Evolutionary conservation across 2,329 filamentous ascomycete species (phyloP).

Genomic region (Nectriaceae sp.): DNA sequence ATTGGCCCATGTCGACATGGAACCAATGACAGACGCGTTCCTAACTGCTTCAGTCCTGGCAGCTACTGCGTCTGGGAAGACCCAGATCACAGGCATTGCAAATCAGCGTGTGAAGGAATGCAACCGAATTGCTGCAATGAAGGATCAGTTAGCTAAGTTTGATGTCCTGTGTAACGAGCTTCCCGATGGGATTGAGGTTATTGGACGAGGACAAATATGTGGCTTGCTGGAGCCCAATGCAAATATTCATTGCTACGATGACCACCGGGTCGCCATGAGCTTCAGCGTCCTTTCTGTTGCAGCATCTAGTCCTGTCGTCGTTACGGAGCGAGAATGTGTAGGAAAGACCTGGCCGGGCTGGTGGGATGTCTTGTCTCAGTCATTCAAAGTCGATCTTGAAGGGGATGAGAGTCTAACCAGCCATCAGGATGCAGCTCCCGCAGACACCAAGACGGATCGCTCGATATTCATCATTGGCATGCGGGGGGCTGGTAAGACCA

Average conservation of each 20-base stretch:
- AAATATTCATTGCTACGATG: conserved; percentile 90
- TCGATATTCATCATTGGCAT: conserved; percentile 96
- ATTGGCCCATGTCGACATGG: conserved; percentile 89
- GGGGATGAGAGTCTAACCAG: conserved; percentile 63
- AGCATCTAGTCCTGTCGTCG: conserved; percentile 69
- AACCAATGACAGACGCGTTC: conserved; percentile 99
- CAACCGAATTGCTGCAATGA: conserved; percentile 95
- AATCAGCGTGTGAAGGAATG: conserved; percentile 99
- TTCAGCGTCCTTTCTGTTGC: conserved; percentile 85
- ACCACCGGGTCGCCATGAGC: conserved; percentile 97
- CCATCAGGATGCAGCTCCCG: conserved; percentile 13
- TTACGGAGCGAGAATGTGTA: conserved; percentile 89
- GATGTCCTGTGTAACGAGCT: conserved; percentile 84
- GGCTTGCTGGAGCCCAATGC: conserved; percentile 56
- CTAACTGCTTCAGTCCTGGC: conserved; percentile 91
- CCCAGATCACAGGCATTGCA: conserved; percentile 88
- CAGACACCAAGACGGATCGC: conserved; percentile 40
- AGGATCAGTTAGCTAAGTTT: conserved; percentile 90
- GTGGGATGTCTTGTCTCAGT: conserved; percentile 86
- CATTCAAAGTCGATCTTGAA: conserved; percentile 75
- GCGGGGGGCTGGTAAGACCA: conserved; percentile 96
- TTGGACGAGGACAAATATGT: conserved; percentile 42
- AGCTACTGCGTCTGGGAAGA: conserved; percentile 81
- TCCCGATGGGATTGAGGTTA: conserved; percentile 87
- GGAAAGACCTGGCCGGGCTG: conserved; percentile 99